Conservation (phyloP, 1,284 basidiomycete species). For the Peniophora sp. region DNA sequence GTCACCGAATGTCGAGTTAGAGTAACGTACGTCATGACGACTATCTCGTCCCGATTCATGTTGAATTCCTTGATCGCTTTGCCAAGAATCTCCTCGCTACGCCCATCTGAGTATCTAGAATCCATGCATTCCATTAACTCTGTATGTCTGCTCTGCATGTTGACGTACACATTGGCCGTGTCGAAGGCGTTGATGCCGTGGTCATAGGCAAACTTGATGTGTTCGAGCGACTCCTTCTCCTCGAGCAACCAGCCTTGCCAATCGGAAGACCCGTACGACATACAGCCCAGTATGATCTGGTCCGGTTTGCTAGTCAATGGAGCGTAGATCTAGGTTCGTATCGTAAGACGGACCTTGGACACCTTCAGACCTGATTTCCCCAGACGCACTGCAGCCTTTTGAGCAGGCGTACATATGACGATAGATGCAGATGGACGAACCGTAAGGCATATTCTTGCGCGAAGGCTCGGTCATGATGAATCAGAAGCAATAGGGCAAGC, state of each 20-base stretch:
- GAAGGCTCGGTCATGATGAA: too few species aligned
- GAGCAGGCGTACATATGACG: too few species aligned
- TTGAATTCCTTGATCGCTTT: conserved; percentile 69
- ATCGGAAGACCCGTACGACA: conserved; percentile 29
- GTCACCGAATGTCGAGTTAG: too few species aligned
- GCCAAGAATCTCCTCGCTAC: conserved; percentile 70
- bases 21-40: conserved; percentile 78
- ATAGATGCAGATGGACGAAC: too few species aligned
- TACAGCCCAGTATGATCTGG: conserved; percentile 36
- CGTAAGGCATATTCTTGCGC: too few species aligned
- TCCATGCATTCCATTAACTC: too few species aligned
- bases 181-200: conserved; percentile 65
- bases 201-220: conserved; percentile 29
- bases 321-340: too few species aligned
- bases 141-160: too few species aligned
- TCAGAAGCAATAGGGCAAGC: too few species aligned
- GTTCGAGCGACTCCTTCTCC: conserved; percentile 29
- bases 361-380: conserved; percentile 39
- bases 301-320: too few species aligned
- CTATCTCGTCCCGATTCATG: conserved; percentile 68
- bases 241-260: conserved; percentile 32
- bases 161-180: conserved; percentile 53
- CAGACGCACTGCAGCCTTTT: conserved; percentile 32
- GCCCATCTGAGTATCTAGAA: conserved; percentile 71
- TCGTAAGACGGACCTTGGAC: too few species aligned